Conservation (phyloP, 371 early-diverging fungal genomes). For the Rhizopus microsporus region DNA sequence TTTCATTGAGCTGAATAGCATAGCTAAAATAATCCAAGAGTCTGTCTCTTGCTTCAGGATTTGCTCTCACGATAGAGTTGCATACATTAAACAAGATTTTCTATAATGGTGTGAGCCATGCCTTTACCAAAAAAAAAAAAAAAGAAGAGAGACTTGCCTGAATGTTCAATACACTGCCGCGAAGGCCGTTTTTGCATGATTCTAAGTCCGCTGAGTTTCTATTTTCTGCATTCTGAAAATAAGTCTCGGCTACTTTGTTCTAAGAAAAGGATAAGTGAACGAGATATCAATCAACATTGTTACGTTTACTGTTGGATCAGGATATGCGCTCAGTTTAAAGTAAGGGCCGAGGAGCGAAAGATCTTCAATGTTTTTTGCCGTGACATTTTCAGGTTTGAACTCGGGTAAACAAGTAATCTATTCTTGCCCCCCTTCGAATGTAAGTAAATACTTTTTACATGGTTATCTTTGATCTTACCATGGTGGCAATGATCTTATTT, state of each 20-base stretch:
- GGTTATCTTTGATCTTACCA: conserved; percentile 29
- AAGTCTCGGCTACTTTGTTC: conserved; percentile 63
- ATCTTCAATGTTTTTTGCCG: conserved; percentile 64
- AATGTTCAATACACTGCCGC: conserved; percentile 66
- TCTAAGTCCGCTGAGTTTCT: conserved; percentile 56
- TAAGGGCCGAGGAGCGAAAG: conserved; percentile 77
- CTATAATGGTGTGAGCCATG: conserved; percentile 31
- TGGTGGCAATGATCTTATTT: conserved; percentile 55
- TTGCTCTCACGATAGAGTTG: conserved; percentile 74
- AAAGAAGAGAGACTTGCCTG: conserved; percentile 41
- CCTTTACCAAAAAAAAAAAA: too few relatives aligned
- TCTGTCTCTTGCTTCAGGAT: conserved; percentile 56
- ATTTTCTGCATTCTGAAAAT: conserved; percentile 62
- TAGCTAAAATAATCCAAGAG: conserved; percentile 68
- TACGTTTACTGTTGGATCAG: conserved; percentile 50
- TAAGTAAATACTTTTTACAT: conserved; percentile 12
- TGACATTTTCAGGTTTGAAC: conserved; percentile 61
- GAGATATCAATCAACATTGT: neutral
- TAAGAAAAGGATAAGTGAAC: conserved; percentile 32
- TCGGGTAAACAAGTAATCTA: conserved; percentile 55
- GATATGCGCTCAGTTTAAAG: conserved; percentile 63
- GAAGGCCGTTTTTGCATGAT: conserved; percentile 65
- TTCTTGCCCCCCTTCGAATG: neutral
- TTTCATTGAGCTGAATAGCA: conserved; percentile 66
- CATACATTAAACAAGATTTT: conserved; percentile 63